Percentiles rank a stretch among this genome's conserved stretches.
These are phyloP conservation scores for Populus alba DNA, from an alignment of 345 rosid species.

Conservation along the genomic window DNA sequence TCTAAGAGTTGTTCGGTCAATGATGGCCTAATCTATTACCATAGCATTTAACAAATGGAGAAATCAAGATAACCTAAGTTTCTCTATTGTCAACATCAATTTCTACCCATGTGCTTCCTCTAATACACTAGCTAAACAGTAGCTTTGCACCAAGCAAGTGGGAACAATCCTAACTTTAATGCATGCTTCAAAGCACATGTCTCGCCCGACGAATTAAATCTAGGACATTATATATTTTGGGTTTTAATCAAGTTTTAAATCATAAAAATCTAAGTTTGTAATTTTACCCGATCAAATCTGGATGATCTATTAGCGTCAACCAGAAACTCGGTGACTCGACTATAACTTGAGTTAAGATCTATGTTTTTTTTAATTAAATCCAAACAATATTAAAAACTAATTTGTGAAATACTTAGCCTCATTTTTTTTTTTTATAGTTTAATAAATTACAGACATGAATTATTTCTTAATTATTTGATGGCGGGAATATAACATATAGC, in stretches of 20 bases:
- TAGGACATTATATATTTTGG: rapidly evolving
- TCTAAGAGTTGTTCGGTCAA: conserved; percentile 5
- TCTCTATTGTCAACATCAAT: conserved; percentile 14
- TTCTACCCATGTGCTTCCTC: conserved; percentile 20
- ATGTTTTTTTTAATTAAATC: no score
- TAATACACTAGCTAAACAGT: conserved; percentile 16
- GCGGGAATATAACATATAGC: no score
- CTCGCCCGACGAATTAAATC: rapidly evolving
- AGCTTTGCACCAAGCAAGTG: conserved; percentile 30
- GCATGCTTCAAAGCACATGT: background rate
- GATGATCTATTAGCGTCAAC: rapidly evolving
- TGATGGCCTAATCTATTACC: conserved; percentile 28
- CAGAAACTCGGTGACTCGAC: no score
- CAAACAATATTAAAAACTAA: no score
- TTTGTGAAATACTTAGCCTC: no score
- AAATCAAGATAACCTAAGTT: background rate
- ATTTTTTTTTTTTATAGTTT: no score
- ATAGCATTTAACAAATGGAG: background rate
- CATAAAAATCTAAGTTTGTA: rapidly evolving
- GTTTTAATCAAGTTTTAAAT: no score
- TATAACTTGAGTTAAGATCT: no score
- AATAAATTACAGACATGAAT: no score
- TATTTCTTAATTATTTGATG: no score
- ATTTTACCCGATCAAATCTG: rapidly evolving
- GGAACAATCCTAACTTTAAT: conserved; percentile 21